Base-by-base conservation (phyloP, 163 green algal genomes). In the Prototheca cutis region DNA sequence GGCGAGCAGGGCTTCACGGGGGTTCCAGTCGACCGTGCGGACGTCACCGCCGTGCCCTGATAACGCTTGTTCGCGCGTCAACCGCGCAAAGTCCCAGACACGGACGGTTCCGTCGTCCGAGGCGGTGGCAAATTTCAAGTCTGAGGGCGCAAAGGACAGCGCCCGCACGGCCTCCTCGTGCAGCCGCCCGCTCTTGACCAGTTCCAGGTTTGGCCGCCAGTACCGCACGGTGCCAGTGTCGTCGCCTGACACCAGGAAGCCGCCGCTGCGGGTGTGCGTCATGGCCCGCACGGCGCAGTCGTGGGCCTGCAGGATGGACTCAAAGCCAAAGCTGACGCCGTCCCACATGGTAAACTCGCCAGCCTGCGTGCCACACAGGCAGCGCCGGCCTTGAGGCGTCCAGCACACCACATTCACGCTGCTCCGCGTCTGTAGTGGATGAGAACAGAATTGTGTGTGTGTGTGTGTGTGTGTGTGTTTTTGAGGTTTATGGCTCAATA, bases 341-440 rank as follows among this genome's bases (percentile, higher is more conserved):
- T 82, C 82, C 90, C 90, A 97, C 30, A 95, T 71, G 13, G 84
- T 90, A 45, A 97, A 89, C 71, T 96, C 87, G 4, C 90, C 90
- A 18, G 55, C 84, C 42, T 90, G 78, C 0, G 84, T 86, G 19
- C 85, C 89, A 1, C 84, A 90, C 36, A 95, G 72, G 61, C 84
- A 82, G 19, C 90, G 78, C 28, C 88, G 70, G 2, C 87, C 90
- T 10, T 92, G 91, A 4, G 88, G 90, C n/a, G 77, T 91, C 86
- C 87, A 97, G 32, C 54, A 48, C 3, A 82, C 55, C 5, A 65
- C 70, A 49, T 90, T 91, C 45, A 91, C 71, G 25, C 74, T 61
- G 33, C 68, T 80, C 33, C 80, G 74, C 8, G 72, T 71, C 73
- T 84, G 70, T 21, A 54, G n/a, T n/a, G n/a, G 25, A 19, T 1